Conservation (phyloP, 225 moss, liverwort and hornwort genomes). For the Ulota crispa region DNA sequence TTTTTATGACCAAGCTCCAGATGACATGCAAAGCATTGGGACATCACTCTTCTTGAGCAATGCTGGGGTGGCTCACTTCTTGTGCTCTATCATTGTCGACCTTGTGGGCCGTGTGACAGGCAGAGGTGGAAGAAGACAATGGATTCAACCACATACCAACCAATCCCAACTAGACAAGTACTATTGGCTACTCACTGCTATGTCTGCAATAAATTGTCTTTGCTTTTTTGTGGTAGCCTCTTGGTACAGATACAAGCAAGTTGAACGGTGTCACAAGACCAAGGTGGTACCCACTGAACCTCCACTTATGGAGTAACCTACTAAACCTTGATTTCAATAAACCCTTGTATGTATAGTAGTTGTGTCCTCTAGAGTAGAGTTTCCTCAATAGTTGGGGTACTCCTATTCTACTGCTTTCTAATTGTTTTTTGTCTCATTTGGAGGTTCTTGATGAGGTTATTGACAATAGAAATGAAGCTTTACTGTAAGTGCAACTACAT, state of each 20-base stretch:
- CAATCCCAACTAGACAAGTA: conserved; percentile 74
- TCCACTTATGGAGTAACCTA: conserved; percentile 7
- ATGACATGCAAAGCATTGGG: conserved; percentile 84
- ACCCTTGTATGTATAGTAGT: conserved; percentile 8
- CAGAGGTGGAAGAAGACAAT: conserved; percentile 24
- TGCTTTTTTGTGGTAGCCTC: conserved; percentile 48
- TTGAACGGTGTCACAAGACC: not conserved
- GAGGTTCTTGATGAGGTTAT: not conserved
- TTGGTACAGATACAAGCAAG: conserved; percentile 63
- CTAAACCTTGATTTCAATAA: not conserved
- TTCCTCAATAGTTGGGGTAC: no score
- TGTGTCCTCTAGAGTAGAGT: not conserved
- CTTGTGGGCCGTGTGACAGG: conserved; percentile 44
- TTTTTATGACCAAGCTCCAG: conserved; percentile 89
- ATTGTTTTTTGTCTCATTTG: not conserved
- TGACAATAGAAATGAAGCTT: not conserved
- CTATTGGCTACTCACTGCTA: conserved; percentile 66
- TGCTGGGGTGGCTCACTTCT: conserved; percentile 66
- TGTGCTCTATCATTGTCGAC: conserved; percentile 59
- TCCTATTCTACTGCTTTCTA: not conserved
- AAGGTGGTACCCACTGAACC: conserved; percentile 10
- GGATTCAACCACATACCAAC: conserved; percentile 43
- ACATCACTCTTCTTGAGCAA: conserved; percentile 71
- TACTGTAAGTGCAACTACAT: not conserved
- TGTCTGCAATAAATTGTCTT: conserved; percentile 58